Conservation (phyloP, 2,329 filamentous ascomycete species). For the Myriangium duriaei region DNA sequence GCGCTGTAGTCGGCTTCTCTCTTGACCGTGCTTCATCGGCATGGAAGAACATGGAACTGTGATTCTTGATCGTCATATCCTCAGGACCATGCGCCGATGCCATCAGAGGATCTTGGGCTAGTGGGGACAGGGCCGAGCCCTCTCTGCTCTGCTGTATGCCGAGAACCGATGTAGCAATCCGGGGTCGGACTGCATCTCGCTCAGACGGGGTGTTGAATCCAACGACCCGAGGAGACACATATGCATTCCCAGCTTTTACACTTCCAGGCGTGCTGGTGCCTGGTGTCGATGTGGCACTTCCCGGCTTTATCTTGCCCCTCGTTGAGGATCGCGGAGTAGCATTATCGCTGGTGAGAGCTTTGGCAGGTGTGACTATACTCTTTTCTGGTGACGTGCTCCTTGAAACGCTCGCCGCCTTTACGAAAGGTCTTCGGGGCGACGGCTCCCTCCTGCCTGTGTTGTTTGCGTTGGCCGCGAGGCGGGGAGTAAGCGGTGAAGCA, state of each 20-base stretch:
- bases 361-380: not conserved
- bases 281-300: slow-evolving; percentile 52
- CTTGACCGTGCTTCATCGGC: slow-evolving; percentile 59
- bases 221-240: slow-evolving; percentile 1
- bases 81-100: slow-evolving; percentile 21
- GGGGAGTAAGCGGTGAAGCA: slow-evolving; percentile 15
- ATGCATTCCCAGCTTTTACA: slow-evolving; percentile 7
- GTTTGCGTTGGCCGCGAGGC: slow-evolving; percentile 7
- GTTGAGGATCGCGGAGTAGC: slow-evolving; percentile 68
- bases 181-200: slow-evolving; percentile 11
- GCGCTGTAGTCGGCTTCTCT: slow-evolving; percentile 18
- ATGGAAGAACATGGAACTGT: slow-evolving; percentile 72
- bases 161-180: not conserved
- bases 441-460: slow-evolving; percentile 3
- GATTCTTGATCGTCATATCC: slow-evolving; percentile 9
- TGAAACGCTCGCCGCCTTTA: slow-evolving; percentile 5
- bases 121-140: slow-evolving; percentile 20
- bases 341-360: slow-evolving; percentile 47
- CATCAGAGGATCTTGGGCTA: slow-evolving; percentile 18
- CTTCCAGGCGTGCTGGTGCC: slow-evolving; percentile 6
- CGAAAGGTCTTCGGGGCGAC: slow-evolving; percentile 6
- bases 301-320: slow-evolving; percentile 53
- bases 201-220: slow-evolving; percentile 3
- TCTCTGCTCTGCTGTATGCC: slow-evolving; percentile 23
- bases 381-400: slow-evolving; percentile 4